Conservation (phyloP, 768 basidiomycete genomes). For the Lepiota brunneoincarnata region DNA sequence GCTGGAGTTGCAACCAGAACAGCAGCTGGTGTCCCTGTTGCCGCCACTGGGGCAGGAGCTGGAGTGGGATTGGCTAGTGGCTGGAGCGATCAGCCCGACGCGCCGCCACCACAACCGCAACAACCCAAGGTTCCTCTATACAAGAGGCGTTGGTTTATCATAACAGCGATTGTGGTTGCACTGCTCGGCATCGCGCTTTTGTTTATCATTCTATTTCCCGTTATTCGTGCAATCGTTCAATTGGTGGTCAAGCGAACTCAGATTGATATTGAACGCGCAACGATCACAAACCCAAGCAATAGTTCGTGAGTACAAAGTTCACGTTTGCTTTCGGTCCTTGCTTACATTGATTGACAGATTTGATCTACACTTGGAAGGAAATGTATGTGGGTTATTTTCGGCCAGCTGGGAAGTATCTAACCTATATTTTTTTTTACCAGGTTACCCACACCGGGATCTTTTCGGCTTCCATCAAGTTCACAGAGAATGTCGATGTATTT, state of each 20-base stretch:
- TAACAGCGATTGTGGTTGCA: slow-evolving; percentile 46
- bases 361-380: slow-evolving; percentile 46
- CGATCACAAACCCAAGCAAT: slow-evolving; percentile 54
- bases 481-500: slow-evolving; percentile 51
- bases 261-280: slow-evolving; percentile 50
- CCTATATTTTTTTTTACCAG: slow-evolving; percentile 24
- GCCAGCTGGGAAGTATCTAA: neutral
- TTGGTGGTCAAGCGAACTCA: slow-evolving; percentile 56
- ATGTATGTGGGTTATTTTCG: slow-evolving; percentile 31
- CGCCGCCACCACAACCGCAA: slow-evolving; percentile 17
- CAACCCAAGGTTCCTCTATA: slow-evolving; percentile 43
- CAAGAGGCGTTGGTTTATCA: slow-evolving; percentile 63
- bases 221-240: slow-evolving; percentile 64
- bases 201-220: slow-evolving; percentile 68
- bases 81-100: neutral
- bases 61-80: neutral
- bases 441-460: slow-evolving; percentile 68
- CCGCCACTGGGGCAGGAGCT: slow-evolving; percentile 13
- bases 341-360: slow-evolving; percentile 38
- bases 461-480: slow-evolving; percentile 60
- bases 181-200: slow-evolving; percentile 58
- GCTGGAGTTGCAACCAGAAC: slow-evolving; percentile 27
- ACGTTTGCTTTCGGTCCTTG: neutral
- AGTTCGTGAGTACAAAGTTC: slow-evolving; percentile 41
- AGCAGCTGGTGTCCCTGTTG: slow-evolving; percentile 20